Evolutionary conservation across 1,284 basidiomycete genomes (phyloP).

Genomic region (Chondrostereum purpureum): DNA sequence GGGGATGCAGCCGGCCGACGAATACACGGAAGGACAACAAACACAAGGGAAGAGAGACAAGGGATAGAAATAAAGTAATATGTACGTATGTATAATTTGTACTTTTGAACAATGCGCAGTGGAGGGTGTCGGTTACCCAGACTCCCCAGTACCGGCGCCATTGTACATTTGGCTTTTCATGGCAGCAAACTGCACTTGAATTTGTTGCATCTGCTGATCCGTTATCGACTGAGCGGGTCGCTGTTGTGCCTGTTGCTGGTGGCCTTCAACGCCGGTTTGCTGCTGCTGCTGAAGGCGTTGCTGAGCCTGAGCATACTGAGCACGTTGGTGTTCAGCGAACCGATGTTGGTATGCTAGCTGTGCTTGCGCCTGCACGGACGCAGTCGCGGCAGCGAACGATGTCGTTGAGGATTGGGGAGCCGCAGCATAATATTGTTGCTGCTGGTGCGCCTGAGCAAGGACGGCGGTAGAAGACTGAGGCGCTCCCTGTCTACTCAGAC

Average conservation of each 20-base stretch:
- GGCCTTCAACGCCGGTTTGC: background rate
- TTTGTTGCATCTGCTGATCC: slow-evolving; percentile 22
- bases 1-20: background rate
- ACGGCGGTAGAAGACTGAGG: background rate
- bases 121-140: background rate
- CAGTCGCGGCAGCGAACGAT: slow-evolving; percentile 9
- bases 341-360: slow-evolving; percentile 16
- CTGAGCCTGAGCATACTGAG: slow-evolving; percentile 15
- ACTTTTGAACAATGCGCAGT: background rate
- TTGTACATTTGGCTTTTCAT: slow-evolving; percentile 2
- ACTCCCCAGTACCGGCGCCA: background rate
- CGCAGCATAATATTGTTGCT: slow-evolving; percentile 1
- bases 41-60: background rate
- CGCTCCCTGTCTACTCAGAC: slow-evolving; percentile 23
- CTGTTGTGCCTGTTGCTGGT: background rate
- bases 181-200: slow-evolving; percentile 24
- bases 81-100: background rate
- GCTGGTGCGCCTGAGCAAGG: slow-evolving; percentile 3
- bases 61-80: background rate
- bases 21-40: background rate
- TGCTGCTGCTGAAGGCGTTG: slow-evolving; percentile 7
- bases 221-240: slow-evolving; percentile 22
- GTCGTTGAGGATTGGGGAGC: slow-evolving; percentile 2
- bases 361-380: slow-evolving; percentile 18
- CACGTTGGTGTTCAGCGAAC: slow-evolving; percentile 12